Conservation (phyloP, 2,329 filamentous ascomycete genomes). For the Chaetoscypha palmicola region DNA sequence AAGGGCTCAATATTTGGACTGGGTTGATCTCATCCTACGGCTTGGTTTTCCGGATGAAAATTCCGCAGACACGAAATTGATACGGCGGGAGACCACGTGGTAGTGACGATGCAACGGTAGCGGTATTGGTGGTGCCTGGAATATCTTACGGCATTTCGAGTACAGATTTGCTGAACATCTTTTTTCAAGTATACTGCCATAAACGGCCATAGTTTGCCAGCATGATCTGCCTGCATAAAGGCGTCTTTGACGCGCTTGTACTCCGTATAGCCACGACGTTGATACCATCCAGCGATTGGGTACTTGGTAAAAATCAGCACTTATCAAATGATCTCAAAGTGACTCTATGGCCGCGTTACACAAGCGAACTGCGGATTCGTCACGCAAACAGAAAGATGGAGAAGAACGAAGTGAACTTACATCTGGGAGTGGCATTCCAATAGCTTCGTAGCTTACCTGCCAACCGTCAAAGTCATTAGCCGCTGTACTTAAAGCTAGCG, state of each 20-base stretch:
- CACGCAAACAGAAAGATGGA: neutral
- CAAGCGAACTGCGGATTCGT: too few species aligned
- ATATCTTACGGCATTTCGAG: too few species aligned
- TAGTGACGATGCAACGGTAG: too few species aligned
- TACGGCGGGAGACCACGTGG: too few species aligned
- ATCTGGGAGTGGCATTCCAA: neutral
- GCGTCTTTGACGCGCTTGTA: neutral
- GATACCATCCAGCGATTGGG: neutral
- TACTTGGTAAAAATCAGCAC: neutral
- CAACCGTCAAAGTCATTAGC: slow-evolving; percentile 10
- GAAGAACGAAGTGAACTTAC: neutral
- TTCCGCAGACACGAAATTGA: too few species aligned
- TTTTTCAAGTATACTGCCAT: neutral
- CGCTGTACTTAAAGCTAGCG: slow-evolving; percentile 15
- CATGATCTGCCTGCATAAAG: neutral
- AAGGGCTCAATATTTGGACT: too few species aligned
- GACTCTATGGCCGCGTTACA: too few species aligned
- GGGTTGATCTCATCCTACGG: too few species aligned
- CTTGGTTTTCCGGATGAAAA: too few species aligned
- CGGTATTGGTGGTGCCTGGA: too few species aligned
- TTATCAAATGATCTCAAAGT: too few species aligned
- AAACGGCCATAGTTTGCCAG: neutral
- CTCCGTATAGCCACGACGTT: neutral
- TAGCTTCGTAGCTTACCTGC: neutral
- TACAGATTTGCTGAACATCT: too few species aligned